These are phyloP conservation scores for Bipolaris cookei DNA, from an alignment of 2,329 filamentous ascomycete species.

Conservation along the genomic window DNA sequence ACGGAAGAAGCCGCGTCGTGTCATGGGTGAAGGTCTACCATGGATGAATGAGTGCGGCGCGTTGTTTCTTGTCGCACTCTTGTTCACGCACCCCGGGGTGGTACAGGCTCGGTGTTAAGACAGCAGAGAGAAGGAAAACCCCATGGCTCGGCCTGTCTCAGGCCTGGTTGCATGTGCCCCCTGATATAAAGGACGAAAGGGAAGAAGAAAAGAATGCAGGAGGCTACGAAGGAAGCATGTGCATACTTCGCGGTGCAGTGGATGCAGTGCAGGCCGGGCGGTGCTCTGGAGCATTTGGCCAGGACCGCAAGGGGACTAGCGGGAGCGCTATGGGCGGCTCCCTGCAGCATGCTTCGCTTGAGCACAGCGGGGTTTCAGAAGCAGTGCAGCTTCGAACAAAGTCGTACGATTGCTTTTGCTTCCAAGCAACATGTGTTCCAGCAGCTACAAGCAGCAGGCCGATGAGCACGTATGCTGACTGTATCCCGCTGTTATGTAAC, in stretches of 20 bases:
- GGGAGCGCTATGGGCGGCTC: constrained; percentile 15
- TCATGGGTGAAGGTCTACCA: not conserved
- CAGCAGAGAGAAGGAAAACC: constrained; percentile 5
- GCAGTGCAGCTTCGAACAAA: constrained; percentile 7
- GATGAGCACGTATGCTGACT: not conserved
- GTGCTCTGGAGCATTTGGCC: no score
- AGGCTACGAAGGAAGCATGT: not conserved
- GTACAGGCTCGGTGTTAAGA: not conserved
- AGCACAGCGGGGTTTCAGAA: constrained; percentile 16
- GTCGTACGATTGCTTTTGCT: constrained; percentile 12
- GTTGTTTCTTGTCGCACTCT: constrained; percentile 9
- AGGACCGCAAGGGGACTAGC: constrained; percentile 2
- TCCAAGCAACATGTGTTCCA: constrained; percentile 7
- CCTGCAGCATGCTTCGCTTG: constrained; percentile 18
- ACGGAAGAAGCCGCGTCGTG: not conserved
- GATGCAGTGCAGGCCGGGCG: constrained; percentile 6
- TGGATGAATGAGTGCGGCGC: not conserved
- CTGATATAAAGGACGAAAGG: not conserved
- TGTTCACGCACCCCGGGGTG: not conserved
- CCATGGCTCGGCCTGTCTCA: no score
- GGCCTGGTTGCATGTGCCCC: not conserved
- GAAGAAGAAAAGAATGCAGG: not conserved
- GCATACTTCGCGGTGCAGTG: not conserved
- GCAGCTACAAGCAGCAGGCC: not conserved
- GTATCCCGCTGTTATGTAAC: not conserved